A percentile compares a stretch with the other conserved stretches of the same genome.
Conservation (phyloP, 176 grass and related monocot genomes). For the Aegilops bicornis region DNA sequence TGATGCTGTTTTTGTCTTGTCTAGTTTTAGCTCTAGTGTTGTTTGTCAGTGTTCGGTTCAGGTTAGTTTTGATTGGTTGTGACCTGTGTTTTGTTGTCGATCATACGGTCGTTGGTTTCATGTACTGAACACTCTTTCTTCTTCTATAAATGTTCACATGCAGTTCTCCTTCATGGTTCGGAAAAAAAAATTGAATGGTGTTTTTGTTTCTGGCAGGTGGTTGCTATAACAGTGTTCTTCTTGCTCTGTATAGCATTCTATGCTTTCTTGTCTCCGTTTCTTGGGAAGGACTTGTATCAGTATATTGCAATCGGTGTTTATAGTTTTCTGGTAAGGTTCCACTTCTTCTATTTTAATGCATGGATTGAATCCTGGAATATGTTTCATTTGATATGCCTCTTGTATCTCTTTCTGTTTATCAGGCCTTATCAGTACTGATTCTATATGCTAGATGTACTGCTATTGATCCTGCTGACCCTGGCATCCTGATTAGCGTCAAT, state of each 20-base stretch:
- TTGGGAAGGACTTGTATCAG: conserved; percentile 66
- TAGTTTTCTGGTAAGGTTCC: conserved; percentile 75
- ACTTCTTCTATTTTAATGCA: background rate
- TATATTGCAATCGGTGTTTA: conserved; percentile 75
- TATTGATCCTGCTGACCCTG: conserved; percentile 96
- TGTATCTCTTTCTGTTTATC: conserved; percentile 35
- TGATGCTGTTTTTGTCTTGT: background rate
- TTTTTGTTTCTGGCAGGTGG: conserved; percentile 50
- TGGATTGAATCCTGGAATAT: background rate
- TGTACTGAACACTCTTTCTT: background rate
- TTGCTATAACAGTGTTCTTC: conserved; percentile 96
- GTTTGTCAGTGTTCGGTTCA: background rate
- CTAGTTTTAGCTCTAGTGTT: background rate
- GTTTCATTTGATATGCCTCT: conserved; percentile 22
- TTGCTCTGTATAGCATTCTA: conserved; percentile 94
- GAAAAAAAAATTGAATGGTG: background rate
- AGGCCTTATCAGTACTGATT: conserved; percentile 85
- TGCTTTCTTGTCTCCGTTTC: conserved; percentile 97
- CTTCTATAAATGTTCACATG: background rate
- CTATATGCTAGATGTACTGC: conserved; percentile 90
- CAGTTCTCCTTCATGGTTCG: background rate
- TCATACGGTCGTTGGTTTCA: background rate
- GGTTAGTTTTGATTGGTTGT: background rate
- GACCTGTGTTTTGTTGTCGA: background rate
- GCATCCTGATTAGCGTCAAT: conserved; percentile 73